phyloP scores from a whole-genome alignment of 2,329 filamentous ascomycete genomes.

The Neocucurbitaria cava region DNA sequence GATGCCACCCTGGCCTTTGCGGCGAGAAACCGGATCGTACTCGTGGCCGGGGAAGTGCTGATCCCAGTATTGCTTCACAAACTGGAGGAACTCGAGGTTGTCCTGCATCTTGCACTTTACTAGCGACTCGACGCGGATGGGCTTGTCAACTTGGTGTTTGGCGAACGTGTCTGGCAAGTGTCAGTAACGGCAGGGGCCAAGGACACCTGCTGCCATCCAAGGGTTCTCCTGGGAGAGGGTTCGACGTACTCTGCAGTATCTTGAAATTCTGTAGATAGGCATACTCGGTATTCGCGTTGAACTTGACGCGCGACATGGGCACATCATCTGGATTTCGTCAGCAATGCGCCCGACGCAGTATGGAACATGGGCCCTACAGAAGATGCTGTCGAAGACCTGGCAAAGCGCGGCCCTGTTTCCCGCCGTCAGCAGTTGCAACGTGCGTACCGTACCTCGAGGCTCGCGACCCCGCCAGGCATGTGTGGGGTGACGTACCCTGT shows the following conservation, averaged over 20 bases:
- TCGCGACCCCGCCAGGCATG: constrained; percentile 11
- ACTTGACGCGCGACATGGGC: constrained; percentile 95
- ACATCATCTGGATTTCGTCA: constrained; percentile 69
- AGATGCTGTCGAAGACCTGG: constrained; percentile 98
- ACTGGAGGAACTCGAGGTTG: constrained; percentile 98
- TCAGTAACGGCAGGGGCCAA: constrained; percentile 1
- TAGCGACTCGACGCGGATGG: constrained; percentile 84
- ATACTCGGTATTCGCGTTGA: constrained; percentile 97
- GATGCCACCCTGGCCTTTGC: constrained; percentile 76
- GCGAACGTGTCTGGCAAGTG: constrained; percentile 74
- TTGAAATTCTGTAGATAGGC: constrained; percentile 99
- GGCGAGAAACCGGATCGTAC: constrained; percentile 86
- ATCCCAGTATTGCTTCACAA: constrained; percentile 96
- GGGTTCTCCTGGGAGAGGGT: neutral
- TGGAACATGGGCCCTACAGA: constrained; percentile 61
- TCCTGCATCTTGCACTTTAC: constrained; percentile 99
- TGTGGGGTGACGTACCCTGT: constrained; percentile 75
- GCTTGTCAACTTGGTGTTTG: constrained; percentile 87
- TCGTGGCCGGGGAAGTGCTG: constrained; percentile 97
- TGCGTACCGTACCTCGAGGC: constrained; percentile 2
- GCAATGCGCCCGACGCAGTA: neutral
- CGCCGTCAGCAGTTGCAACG: constrained; percentile 25
- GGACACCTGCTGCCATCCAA: neutral
- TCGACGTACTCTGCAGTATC: constrained; percentile 82
- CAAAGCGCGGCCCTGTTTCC: constrained; percentile 82